These are phyloP conservation scores for Arthrinium phaeospermum DNA, from an alignment of 2,329 filamentous ascomycete genomes.

Conservation along the genomic window DNA sequence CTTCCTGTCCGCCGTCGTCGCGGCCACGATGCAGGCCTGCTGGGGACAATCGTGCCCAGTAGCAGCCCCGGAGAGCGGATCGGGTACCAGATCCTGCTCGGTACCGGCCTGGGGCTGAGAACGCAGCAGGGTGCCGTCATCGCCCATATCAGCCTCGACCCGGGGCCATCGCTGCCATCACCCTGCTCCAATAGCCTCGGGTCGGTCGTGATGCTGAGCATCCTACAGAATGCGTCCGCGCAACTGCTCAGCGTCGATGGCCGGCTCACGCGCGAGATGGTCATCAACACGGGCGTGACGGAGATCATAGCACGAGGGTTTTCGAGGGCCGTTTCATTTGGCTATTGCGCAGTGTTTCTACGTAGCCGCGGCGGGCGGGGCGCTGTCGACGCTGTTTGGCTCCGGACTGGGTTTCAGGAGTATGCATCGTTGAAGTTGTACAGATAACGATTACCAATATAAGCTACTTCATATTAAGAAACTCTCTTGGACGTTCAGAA, in stretches of 20 bases:
- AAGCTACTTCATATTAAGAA: not conserved
- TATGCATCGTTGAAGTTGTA: not conserved
- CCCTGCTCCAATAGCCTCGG: not conserved
- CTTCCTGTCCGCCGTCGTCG: constrained; percentile 33
- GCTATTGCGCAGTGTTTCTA: not conserved
- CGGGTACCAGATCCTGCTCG: constrained; percentile 39
- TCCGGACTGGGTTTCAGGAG: not conserved
- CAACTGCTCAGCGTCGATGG: not conserved
- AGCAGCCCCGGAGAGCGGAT: constrained; percentile 41
- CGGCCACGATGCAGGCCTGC: constrained; percentile 41
- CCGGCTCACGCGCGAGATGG: not conserved
- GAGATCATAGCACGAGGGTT: not conserved
- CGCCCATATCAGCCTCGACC: not conserved
- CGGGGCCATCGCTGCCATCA: not conserved
- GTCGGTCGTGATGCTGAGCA: not conserved
- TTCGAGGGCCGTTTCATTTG: not conserved
- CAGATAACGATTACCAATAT: not conserved
- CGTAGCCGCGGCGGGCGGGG: not conserved
- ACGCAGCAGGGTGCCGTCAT: constrained; percentile 1
- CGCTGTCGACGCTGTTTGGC: not conserved
- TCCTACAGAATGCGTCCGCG: not conserved
- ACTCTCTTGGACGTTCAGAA: not conserved
- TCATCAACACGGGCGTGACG: not conserved
- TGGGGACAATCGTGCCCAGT: constrained; percentile 38
- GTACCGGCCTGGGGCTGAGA: not conserved